A percentile compares a stretch with the other conserved stretches of the same genome.
Evolutionary conservation across 208 protist species (phyloP).

Genomic region (Crithidia thermophila): DNA sequence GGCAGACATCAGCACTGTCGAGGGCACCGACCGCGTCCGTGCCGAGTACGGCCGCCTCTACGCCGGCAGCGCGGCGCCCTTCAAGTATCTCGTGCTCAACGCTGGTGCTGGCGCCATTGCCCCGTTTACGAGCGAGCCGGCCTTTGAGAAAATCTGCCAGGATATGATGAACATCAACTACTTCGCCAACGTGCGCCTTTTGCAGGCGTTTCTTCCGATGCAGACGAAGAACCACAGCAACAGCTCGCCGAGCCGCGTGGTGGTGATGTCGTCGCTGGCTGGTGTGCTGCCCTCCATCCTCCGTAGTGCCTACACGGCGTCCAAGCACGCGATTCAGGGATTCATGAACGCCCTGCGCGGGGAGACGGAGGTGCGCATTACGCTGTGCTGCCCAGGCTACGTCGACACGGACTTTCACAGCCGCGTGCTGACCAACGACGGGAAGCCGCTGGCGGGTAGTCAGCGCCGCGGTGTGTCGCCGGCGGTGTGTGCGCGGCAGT

Average conservation of each 20-base stretch:
- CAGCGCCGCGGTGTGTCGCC: constrained; percentile 67
- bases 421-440: constrained; percentile 45
- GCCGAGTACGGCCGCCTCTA: constrained; percentile 29
- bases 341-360: constrained; percentile 88
- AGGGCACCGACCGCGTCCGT: constrained; percentile 44
- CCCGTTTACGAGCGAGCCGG: constrained; percentile 54
- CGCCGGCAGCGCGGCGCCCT: constrained; percentile 6
- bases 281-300: constrained; percentile 78
- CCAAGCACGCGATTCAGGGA: constrained; percentile 88
- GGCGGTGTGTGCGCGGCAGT: constrained; percentile 49
- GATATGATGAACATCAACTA: constrained; percentile 91
- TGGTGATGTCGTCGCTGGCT: constrained; percentile 81
- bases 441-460: constrained; percentile 37
- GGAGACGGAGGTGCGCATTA: constrained; percentile 73
- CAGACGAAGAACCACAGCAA: constrained; percentile 43
- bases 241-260: constrained; percentile 52
- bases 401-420: constrained; percentile 88
- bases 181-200: constrained; percentile 79
- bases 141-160: constrained; percentile 58
- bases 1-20: constrained; percentile 59
- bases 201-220: constrained; percentile 68
- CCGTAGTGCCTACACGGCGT: constrained; percentile 79
- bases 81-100: constrained; percentile 84
- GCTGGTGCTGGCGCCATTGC: constrained; percentile 80
- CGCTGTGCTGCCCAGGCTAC: constrained; percentile 84